Base-by-base conservation (phyloP, 2,329 filamentous ascomycete species). In the Talaromyces rugulosus region DNA sequence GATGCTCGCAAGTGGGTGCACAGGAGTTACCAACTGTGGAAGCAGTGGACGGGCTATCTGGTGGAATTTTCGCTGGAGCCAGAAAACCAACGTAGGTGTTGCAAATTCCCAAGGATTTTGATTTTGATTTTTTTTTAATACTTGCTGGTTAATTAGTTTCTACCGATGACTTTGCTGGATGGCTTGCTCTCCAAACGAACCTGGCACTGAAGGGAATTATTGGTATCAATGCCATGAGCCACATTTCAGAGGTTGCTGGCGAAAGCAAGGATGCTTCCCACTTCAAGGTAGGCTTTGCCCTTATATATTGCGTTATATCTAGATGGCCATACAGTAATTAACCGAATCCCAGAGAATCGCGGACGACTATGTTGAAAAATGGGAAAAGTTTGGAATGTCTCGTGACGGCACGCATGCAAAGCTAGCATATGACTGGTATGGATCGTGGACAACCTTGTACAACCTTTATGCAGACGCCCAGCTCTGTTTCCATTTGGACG, bases 361-460 rank as follows among this genome's bases (percentile, higher is more conserved):
- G 3, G 81, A 85, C 4, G 80, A 80, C 2, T 95, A 95, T 73
- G 83, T 95, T 64, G 73, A 81, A 33, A 87, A 89, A 67, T 96
- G 92, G 91, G 82, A 89, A 70, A 77, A 82, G 23, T 84, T 86
- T 59, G 91, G 85, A 60, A 87, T 93, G 73, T 90, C 90, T 64
- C 81, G 82, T 18, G 85, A 89, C 61, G 84, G 85, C 8, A 79
- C 87, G 0, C 90, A 94, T 73, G 87, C 90, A 27, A 93, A 91
- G 67, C 82, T 96, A 9, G 86, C 89, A 11, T 96, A 96, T 76
- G 84, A 91, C 71, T 87, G 89, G 81, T 89, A 89, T 66, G 89
- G 89, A 14, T 91, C 88, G 57, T 93, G 90, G 89, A 92, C 90
- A 6, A 92, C 89, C 0, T 82, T 96, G 40, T 96, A 96, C 80